phyloP scores from a whole-genome alignment of 345 rosid genomes.

The Excoecaria cochinchinensis region DNA sequence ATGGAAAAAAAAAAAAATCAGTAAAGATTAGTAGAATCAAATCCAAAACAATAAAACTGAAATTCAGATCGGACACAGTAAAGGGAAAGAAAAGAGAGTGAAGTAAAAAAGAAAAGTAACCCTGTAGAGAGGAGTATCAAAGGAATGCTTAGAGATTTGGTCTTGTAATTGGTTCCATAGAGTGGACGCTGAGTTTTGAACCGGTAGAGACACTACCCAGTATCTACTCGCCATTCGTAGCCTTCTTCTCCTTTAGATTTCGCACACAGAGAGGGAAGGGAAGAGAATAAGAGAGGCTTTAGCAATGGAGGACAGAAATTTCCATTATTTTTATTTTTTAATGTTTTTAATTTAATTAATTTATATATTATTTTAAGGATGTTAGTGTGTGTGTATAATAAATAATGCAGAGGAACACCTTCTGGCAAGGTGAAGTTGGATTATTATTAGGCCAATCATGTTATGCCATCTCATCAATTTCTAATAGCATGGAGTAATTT shows the following conservation, averaged over 20 bases:
- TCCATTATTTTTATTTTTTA: not conserved
- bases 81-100: not conserved
- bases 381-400: not conserved
- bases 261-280: not conserved
- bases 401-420: not conserved
- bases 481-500: not conserved
- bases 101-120: constrained; percentile 26
- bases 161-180: constrained; percentile 80
- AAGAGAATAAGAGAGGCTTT: not conserved
- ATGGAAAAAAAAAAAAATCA: constrained; percentile 2
- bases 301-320: not conserved
- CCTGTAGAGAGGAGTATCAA: constrained; percentile 95
- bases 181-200: constrained; percentile 70
- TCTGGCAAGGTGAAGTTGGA: not conserved
- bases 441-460: not conserved
- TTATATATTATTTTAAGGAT: not conserved
- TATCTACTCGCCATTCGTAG: constrained; percentile 74
- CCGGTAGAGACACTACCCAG: constrained; percentile 91
- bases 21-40: not conserved
- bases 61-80: constrained; percentile 13
- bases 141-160: constrained; percentile 90
- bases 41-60: not conserved
- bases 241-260: not conserved
- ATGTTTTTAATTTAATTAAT: not conserved
- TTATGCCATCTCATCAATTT: not conserved